These are phyloP conservation scores for sorghum (Sorghum bicolor) DNA, from an alignment of 176 grass and related monocot species.

Conservation along the genomic window DNA sequence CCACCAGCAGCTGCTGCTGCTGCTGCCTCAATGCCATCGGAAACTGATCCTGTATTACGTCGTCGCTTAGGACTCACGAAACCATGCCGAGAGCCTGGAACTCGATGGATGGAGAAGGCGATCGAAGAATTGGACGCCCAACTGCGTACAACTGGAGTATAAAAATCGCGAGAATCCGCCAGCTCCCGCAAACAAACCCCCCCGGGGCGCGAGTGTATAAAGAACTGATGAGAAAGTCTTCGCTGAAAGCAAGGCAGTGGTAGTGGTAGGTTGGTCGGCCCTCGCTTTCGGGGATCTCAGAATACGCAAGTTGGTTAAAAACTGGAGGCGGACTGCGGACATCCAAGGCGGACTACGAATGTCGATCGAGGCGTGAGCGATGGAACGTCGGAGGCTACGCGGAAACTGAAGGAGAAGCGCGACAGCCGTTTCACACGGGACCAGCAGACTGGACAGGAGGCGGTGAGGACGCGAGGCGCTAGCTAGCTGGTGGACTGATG, in stretches of 20 bases:
- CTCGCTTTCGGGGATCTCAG: constrained; percentile 38
- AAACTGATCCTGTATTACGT: not conserved
- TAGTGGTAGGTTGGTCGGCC: constrained; percentile 23
- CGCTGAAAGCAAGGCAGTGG: not conserved
- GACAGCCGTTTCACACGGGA: constrained; percentile 22
- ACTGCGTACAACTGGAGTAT: not conserved
- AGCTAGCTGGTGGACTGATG: not conserved
- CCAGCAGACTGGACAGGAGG: not conserved
- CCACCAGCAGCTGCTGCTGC: not conserved
- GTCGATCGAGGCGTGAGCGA: not conserved
- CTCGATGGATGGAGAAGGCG: not conserved
- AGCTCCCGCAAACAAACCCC: not conserved
- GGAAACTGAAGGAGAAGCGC: not conserved
- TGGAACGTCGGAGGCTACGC: constrained; percentile 8
- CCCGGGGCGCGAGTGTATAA: constrained; percentile 1
- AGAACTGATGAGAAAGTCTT: constrained; percentile 13
- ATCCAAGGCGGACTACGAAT: not conserved
- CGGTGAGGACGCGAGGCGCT: not conserved
- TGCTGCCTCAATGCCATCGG: constrained; percentile 31
- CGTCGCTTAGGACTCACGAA: constrained; percentile 11
- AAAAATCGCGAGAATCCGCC: constrained; percentile 6
- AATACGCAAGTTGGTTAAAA: constrained; percentile 34
- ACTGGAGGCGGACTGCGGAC: not conserved
- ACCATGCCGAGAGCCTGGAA: not conserved
- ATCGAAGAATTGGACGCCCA: not conserved